A percentile compares a stretch with the other conserved stretches of the same genome.
These are phyloP conservation scores for Trametes sp. DNA, from an alignment of 1,284 basidiomycete genomes.

Conservation along the genomic window DNA sequence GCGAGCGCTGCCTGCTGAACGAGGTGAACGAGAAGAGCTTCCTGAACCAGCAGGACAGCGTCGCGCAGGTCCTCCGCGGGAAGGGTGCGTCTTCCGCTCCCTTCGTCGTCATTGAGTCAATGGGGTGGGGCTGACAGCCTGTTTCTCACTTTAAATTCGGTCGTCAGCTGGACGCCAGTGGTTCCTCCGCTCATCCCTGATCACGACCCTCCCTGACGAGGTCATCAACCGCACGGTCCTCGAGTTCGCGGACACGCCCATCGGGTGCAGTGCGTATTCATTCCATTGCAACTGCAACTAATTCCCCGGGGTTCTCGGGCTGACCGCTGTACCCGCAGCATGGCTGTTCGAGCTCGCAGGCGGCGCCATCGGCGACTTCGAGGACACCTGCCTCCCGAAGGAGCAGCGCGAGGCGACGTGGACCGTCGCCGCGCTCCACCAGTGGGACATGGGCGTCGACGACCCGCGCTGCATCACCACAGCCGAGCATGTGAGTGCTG, in stretches of 20 bases:
- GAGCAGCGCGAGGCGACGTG: constrained; percentile 81
- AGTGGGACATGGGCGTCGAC: constrained; percentile 86
- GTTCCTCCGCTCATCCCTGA: constrained; percentile 86
- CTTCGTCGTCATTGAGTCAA: not conserved
- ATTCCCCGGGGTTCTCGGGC: not conserved
- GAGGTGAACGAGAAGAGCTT: constrained; percentile 92
- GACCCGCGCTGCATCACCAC: constrained; percentile 82
- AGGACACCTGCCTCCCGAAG: constrained; percentile 78
- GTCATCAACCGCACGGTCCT: constrained; percentile 84
- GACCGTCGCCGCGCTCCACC: constrained; percentile 89
- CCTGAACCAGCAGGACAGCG: constrained; percentile 87
- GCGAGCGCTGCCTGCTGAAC: constrained; percentile 80
- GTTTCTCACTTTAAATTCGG: no score
- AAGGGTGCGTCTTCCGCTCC: constrained; percentile 58
- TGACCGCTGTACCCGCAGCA: constrained; percentile 53
- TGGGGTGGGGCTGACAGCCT: not conserved
- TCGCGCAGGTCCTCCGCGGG: constrained; percentile 87
- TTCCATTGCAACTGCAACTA: not conserved
- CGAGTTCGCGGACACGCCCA: constrained; percentile 81
- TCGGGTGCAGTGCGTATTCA: constrained; percentile 80
- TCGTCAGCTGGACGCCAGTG: constrained; percentile 78
- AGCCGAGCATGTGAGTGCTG: constrained; percentile 72
- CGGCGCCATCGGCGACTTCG: constrained; percentile 79
- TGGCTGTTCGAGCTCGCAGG: constrained; percentile 92
- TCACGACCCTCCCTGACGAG: constrained; percentile 84